A percentile compares a stretch with the other conserved stretches of the same genome.
These are phyloP conservation scores for Atkinsonella hypoxylon DNA, from an alignment of 2,329 filamentous ascomycete species.

Conservation along the genomic window DNA sequence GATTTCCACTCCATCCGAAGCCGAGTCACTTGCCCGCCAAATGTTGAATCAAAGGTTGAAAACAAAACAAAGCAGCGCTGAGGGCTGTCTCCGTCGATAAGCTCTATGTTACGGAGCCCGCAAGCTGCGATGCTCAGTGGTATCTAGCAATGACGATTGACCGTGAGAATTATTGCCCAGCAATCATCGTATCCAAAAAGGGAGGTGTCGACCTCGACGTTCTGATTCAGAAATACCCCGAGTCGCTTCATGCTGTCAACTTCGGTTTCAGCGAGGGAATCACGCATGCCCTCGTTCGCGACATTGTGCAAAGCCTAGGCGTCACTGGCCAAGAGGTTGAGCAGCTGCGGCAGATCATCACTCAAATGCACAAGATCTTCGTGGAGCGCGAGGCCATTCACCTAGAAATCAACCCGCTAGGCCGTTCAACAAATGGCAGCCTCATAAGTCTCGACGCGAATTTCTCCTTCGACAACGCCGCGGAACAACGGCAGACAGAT, in stretches of 20 bases:
- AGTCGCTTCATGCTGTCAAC: constrained; percentile 9
- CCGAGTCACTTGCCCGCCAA: constrained; percentile 9
- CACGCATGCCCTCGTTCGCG: constrained; percentile 11
- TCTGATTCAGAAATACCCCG: constrained; percentile 5
- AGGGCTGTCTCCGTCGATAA: constrained; percentile 14
- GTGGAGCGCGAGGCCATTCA: constrained; percentile 32
- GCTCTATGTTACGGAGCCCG: constrained; percentile 24
- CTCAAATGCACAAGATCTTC: constrained; percentile 26
- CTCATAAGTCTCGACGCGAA: constrained; percentile 25
- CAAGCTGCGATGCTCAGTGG: constrained; percentile 22
- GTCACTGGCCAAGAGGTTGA: background rate
- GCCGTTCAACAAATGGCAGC: constrained; percentile 13
- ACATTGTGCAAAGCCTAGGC: constrained; percentile 7
- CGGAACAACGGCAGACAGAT: constrained; percentile 26
- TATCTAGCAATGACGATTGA: constrained; percentile 31
- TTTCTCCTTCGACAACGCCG: constrained; percentile 37
- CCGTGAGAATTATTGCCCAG: constrained; percentile 26
- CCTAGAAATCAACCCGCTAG: constrained; percentile 30
- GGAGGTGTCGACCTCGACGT: constrained; percentile 10
- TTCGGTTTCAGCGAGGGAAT: constrained; percentile 19
- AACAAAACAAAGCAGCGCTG: background rate
- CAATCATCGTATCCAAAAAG: constrained; percentile 23
- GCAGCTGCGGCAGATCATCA: constrained; percentile 13
- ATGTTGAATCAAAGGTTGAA: constrained; percentile 10
- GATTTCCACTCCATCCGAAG: constrained; percentile 10